A percentile compares a stretch with the other conserved stretches of the same genome.
These are phyloP conservation scores for Toxoplasma gondii DNA, from an alignment of 169 alveolate species.

Conservation along the genomic window DNA sequence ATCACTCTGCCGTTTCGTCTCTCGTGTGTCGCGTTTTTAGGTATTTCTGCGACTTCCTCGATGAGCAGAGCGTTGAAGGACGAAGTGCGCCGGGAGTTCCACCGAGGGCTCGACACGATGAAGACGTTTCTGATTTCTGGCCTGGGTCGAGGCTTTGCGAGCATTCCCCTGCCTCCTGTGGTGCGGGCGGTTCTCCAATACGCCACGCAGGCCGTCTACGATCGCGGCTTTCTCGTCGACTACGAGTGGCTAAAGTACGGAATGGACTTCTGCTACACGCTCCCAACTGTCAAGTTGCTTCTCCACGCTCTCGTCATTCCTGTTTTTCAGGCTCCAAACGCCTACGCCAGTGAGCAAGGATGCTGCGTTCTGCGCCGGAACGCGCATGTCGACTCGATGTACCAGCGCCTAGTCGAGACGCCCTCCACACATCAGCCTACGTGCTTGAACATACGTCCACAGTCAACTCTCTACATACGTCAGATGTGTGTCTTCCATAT, in stretches of 20 bases:
- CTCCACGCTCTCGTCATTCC: slow-evolving; percentile 26
- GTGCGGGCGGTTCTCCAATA: slow-evolving; percentile 30
- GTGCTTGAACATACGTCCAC: no score
- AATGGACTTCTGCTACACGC: slow-evolving; percentile 35
- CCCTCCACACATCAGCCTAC: no score
- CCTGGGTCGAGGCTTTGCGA: not conserved
- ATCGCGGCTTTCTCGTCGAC: slow-evolving; percentile 32
- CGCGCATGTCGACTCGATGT: no score
- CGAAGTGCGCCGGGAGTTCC: slow-evolving; percentile 12
- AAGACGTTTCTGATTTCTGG: not conserved
- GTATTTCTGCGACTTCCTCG: not conserved
- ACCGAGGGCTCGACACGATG: slow-evolving; percentile 19
- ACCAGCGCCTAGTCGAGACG: no score
- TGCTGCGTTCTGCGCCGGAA: not conserved
- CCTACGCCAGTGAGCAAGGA: not conserved
- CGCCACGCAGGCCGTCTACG: not conserved
- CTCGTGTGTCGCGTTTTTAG: not conserved
- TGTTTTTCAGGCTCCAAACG: slow-evolving; percentile 8
- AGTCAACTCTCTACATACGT: no score
- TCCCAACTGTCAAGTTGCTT: slow-evolving; percentile 17
- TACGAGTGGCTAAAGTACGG: slow-evolving; percentile 26
- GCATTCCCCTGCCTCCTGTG: not conserved
- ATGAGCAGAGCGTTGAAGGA: not conserved
- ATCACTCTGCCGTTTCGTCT: no score
- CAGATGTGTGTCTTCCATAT: no score